Conservation (phyloP, 345 rosid genomes). For the Erysimum cheiranthoides region DNA sequence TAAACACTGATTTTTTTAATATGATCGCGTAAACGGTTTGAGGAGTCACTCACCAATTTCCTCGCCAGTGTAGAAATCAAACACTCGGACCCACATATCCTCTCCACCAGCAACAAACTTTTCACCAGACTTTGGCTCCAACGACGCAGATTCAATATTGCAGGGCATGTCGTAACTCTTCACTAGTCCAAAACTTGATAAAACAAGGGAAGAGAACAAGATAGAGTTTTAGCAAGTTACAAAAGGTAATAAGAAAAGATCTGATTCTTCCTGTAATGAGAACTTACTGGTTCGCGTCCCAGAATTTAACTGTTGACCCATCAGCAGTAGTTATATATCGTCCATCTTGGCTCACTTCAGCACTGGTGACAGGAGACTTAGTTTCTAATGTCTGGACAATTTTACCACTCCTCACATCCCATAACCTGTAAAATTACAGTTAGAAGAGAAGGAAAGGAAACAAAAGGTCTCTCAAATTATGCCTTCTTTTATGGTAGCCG, state of each 20-base stretch:
- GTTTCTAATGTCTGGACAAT: constrained; percentile 90
- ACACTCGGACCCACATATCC: constrained; percentile 83
- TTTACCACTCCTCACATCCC: constrained; percentile 91
- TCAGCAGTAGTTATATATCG: constrained; percentile 92
- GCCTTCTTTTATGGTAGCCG: background rate
- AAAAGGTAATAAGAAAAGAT: background rate
- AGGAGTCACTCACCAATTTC: constrained; percentile 56
- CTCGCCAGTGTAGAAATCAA: constrained; percentile 83
- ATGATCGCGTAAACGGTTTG: background rate
- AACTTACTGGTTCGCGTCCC: constrained; percentile 99
- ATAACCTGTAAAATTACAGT: constrained; percentile 57
- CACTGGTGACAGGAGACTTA: constrained; percentile 85
- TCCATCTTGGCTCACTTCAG: constrained; percentile 98
- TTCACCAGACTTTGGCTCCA: constrained; percentile 81
- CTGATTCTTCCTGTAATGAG: background rate
- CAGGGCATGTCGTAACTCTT: constrained; percentile 91
- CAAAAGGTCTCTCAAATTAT: background rate
- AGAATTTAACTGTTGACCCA: constrained; percentile 87
- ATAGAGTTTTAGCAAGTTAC: background rate
- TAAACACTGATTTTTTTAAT: background rate
- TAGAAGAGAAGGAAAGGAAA: background rate
- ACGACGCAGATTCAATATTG: constrained; percentile 72
- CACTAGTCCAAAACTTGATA: constrained; percentile 80
- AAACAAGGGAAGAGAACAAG: too few species aligned
- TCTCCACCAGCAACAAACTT: constrained; percentile 93